phyloP scores from a whole-genome alignment of 371 early-diverging fungal genomes.

The Mucor irregularis region DNA sequence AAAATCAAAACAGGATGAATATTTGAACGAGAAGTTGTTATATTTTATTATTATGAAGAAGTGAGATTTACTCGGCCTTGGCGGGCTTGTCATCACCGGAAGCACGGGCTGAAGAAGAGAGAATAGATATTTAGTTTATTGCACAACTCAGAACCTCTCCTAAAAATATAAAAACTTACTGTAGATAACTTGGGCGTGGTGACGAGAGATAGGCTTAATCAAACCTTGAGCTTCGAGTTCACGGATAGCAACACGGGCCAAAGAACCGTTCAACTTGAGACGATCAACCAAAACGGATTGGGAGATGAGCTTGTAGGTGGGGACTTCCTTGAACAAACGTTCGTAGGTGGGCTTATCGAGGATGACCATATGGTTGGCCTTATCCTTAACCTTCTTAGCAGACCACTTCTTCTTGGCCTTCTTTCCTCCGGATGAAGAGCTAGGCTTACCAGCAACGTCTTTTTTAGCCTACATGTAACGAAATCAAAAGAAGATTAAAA shows the following conservation, averaged over 20 bases:
- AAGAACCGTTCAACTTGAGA: slow-evolving; percentile 94
- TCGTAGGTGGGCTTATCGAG: slow-evolving; percentile 90
- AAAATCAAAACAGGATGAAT: no score
- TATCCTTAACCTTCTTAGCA: slow-evolving; percentile 94
- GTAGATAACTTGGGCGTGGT: slow-evolving; percentile 95
- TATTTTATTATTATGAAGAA: background rate
- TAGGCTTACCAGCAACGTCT: slow-evolving; percentile 70
- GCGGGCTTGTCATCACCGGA: slow-evolving; percentile 45
- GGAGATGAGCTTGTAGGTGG: slow-evolving; percentile 97
- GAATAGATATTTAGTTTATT: background rate
- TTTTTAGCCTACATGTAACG: slow-evolving; percentile 53
- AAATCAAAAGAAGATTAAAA: background rate
- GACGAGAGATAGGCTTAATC: slow-evolving; percentile 87
- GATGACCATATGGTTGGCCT: slow-evolving; percentile 94
- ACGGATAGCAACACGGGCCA: slow-evolving; percentile 92
- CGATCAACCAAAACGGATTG: slow-evolving; percentile 97
- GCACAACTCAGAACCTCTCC: no score
- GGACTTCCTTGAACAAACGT: slow-evolving; percentile 97
- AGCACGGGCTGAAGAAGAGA: slow-evolving; percentile 35
- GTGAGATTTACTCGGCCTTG: slow-evolving; percentile 21
- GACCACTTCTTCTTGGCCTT: slow-evolving; percentile 97
- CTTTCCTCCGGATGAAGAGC: slow-evolving; percentile 81
- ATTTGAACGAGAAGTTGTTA: no score
- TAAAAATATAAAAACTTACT: slow-evolving; percentile 46
- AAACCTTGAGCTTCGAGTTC: slow-evolving; percentile 90